Percentiles rank a stretch among this genome's conserved stretches.
Evolutionary conservation across 495 filamentous ascomycete genomes (phyloP).

Genomic region (Aspergillus bertholletiae): DNA sequence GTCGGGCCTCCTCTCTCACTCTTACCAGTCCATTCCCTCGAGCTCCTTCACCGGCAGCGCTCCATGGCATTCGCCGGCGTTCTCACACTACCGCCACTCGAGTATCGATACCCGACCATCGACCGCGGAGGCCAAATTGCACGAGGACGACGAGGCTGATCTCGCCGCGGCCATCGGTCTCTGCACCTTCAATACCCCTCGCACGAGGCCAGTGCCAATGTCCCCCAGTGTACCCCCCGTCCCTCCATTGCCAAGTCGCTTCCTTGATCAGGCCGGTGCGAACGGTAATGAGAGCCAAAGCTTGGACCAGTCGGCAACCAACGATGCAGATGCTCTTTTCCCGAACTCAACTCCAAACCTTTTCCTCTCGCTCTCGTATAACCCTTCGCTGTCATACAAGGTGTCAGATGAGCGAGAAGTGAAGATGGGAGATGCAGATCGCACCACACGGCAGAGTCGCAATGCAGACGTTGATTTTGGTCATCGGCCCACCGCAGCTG

Average conservation of each 20-base stretch:
- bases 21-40: slow-evolving; percentile 75
- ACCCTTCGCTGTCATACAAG: slow-evolving; percentile 48
- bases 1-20: slow-evolving; percentile 67
- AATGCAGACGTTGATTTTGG: slow-evolving; percentile 81
- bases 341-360: slow-evolving; percentile 32
- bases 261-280: slow-evolving; percentile 35
- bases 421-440: slow-evolving; percentile 32
- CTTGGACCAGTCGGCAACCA: slow-evolving; percentile 23
- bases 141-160: slow-evolving; percentile 58
- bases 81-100: slow-evolving; percentile 46
- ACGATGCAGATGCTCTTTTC: slow-evolving; percentile 45
- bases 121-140: slow-evolving; percentile 56
- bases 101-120: slow-evolving; percentile 62
- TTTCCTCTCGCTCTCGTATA: slow-evolving; percentile 39
- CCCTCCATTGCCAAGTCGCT: slow-evolving; percentile 68
- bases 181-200: slow-evolving; percentile 86
- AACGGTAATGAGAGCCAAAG: slow-evolving; percentile 21
- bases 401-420: slow-evolving; percentile 46
- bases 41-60: slow-evolving; percentile 47
- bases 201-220: slow-evolving; percentile 64
- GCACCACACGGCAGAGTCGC: slow-evolving; percentile 45
- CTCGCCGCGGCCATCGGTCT: slow-evolving; percentile 89
- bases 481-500: slow-evolving; percentile 58
- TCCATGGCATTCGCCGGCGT: slow-evolving; percentile 43
- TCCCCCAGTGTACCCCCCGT: slow-evolving; percentile 81